Evolutionary conservation across 805 yeast genomes (phyloP), one percentile per base, ranked within the genome.

Genomic region (Wickerhamomyces subpelliculosus): DNA sequence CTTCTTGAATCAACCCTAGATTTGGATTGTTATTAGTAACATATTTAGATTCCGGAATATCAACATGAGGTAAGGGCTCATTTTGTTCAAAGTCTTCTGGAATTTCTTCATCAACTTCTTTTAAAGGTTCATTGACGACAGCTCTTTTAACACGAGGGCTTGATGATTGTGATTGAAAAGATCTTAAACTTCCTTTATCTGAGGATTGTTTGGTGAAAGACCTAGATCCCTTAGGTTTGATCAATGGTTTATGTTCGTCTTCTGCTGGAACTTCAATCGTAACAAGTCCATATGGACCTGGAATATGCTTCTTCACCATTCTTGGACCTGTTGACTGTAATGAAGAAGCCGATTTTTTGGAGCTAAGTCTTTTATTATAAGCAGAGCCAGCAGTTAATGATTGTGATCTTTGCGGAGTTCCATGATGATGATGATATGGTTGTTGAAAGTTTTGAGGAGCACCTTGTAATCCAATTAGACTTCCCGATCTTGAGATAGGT

Each of bases 251-350:
- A 8, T 42, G 43, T 17, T 43, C 48, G n/a, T 43, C 48, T 18
- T 54, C 57, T 11, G 68, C 70, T 0, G 87, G 84, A 4, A 83
- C 88, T 47, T 83, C 89, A 5, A 83, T 65, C 9, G 80, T 68
- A 35, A 79, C 72, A 39, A 83, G 66, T 12, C 93, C 93, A 48
- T 75, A 69, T 4, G 84, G 78, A 2, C 87, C 80, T 2, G 93
- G 90, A 33, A 83, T 69, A 60, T 82, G 83, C 45, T 75, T 80
- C 46, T 78, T 80, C 9, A 81, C 72, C 61, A 73, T 80, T 38
- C 64, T 72, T 12, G 66, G 64, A 24, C 39, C 45, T 3, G 21
- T n/a, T 13, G 28, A 26, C 19, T 20, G 9, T 47, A 44, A 18
- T 29, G 40, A 22, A 22, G 24, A 8, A 22, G 7, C 10, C 10